A percentile compares a stretch with the other conserved stretches of the same genome.
phyloP scores from a whole-genome alignment of 345 rosid species.

The Sonneratia caseolaris region DNA sequence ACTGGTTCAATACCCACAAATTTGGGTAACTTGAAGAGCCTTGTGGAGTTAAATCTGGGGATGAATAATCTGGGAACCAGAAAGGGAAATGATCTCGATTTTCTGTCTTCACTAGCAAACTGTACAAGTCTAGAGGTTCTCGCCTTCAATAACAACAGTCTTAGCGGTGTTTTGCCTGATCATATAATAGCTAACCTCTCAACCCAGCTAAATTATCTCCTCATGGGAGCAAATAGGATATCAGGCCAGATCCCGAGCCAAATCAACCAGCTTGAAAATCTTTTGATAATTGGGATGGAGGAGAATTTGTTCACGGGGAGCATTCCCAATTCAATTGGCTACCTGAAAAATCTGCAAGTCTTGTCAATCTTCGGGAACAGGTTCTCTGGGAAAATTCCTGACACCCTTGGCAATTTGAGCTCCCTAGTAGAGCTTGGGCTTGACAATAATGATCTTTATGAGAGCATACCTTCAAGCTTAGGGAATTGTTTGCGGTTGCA shows the following conservation, averaged over 20 bases:
- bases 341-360: slow-evolving; percentile 13
- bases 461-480: slow-evolving; percentile 29
- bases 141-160: slow-evolving; percentile 13
- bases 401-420: slow-evolving; percentile 30
- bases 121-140: slow-evolving; percentile 19
- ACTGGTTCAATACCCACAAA: slow-evolving; percentile 19
- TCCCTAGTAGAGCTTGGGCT: slow-evolving; percentile 17
- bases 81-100: slow-evolving; percentile 17
- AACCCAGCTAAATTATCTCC: slow-evolving; percentile 5
- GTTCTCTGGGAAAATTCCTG: slow-evolving; percentile 31
- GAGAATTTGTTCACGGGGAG: slow-evolving; percentile 15
- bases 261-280: slow-evolving; percentile 10
- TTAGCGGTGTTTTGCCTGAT: slow-evolving; percentile 14
- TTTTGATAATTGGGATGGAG: slow-evolving; percentile 14
- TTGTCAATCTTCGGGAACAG: slow-evolving; percentile 20
- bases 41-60: slow-evolving; percentile 12
- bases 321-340: slow-evolving; percentile 15
- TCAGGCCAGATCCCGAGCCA: slow-evolving; percentile 16
- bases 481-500: slow-evolving; percentile 20
- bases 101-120: slow-evolving; percentile 17
- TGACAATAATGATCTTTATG: slow-evolving; percentile 17
- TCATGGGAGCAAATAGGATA: slow-evolving; percentile 17
- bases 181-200: slow-evolving; percentile 17
- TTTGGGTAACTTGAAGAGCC: slow-evolving; percentile 17
- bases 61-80: slow-evolving; percentile 15